Conservation (phyloP, 495 filamentous ascomycete genomes). For the Bryoglossum gracile region DNA sequence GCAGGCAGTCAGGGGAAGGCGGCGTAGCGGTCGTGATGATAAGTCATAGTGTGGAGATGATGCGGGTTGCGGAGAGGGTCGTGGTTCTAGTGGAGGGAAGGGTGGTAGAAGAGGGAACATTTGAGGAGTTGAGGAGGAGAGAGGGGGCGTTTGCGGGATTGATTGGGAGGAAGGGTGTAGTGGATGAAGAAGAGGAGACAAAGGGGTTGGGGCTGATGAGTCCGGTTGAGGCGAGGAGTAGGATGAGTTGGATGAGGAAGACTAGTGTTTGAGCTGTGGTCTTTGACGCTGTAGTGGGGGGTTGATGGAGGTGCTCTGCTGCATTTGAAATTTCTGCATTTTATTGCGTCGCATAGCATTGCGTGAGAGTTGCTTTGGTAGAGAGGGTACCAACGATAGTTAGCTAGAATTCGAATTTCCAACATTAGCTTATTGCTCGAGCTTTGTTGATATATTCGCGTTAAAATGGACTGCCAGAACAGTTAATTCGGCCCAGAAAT, state of each 20-base stretch:
- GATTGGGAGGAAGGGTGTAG: conserved; percentile 3
- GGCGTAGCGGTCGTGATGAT: conserved; percentile 59
- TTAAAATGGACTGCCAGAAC: too few species aligned
- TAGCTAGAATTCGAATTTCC: too few species aligned
- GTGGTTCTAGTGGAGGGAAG: conserved; percentile 61
- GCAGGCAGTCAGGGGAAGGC: conserved; percentile 12
- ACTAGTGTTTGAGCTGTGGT: background rate
- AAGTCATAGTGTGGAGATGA: conserved; percentile 78
- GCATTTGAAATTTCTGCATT: too few species aligned
- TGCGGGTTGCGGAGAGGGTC: conserved; percentile 64
- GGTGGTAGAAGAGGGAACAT: conserved; percentile 60
- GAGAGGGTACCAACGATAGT: too few species aligned
- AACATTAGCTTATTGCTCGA: too few species aligned
- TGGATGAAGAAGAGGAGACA: background rate
- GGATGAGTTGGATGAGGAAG: background rate
- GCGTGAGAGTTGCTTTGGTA: too few species aligned
- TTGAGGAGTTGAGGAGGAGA: conserved; percentile 40
- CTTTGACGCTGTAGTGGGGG: too few species aligned
- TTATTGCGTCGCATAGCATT: too few species aligned
- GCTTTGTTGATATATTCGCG: too few species aligned
- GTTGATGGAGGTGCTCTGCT: too few species aligned
- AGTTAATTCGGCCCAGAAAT: too few species aligned
- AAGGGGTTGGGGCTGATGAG: background rate
- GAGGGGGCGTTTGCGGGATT: conserved; percentile 23
- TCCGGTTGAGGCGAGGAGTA: background rate